Percentiles rank a stretch among this genome's conserved stretches.
phyloP scores from a whole-genome alignment of 1,139 yeast species.

The Zygoascus meyerae region DNA sequence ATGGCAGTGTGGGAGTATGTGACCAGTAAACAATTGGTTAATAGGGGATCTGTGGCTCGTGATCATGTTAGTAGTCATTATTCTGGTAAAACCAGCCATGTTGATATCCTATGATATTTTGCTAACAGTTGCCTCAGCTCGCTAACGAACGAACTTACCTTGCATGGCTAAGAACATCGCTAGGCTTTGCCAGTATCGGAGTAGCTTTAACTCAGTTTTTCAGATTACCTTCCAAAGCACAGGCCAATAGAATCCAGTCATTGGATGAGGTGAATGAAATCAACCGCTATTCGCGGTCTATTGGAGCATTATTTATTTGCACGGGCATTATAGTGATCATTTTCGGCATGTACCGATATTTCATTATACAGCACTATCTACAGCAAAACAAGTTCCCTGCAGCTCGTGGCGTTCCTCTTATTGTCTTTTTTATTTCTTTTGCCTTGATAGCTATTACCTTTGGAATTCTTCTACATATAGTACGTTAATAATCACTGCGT shows the following conservation, averaged over 20 bases:
- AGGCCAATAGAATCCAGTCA: slow-evolving; percentile 7
- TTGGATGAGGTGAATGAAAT: slow-evolving; percentile 11
- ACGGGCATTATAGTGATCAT: slow-evolving; percentile 39
- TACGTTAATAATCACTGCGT: neutral
- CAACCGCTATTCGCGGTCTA: slow-evolving; percentile 18
- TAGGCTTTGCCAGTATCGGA: slow-evolving; percentile 52
- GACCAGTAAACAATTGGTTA: slow-evolving; percentile 35
- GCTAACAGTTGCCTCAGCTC: slow-evolving; percentile 31
- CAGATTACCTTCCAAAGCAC: slow-evolving; percentile 32
- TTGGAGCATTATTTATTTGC: slow-evolving; percentile 38
- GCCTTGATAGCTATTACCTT: slow-evolving; percentile 19
- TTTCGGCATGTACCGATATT: slow-evolving; percentile 42
- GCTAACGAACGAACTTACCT: slow-evolving; percentile 76
- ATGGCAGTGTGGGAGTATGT: slow-evolving; percentile 18
- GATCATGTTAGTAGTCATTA: slow-evolving; percentile 39
- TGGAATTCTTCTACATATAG: slow-evolving; percentile 15
- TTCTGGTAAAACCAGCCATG: neutral
- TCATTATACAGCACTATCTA: slow-evolving; percentile 41
- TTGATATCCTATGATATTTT: no score
- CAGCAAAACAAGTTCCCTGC: slow-evolving; percentile 48
- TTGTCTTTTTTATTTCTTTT: slow-evolving; percentile 36
- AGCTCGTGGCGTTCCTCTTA: slow-evolving; percentile 35
- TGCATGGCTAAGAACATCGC: slow-evolving; percentile 68
- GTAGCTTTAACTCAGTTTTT: slow-evolving; percentile 52
- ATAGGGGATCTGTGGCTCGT: slow-evolving; percentile 47